Percentiles rank a stretch among this genome's conserved stretches.
Evolutionary conservation across 208 protist species (phyloP).

Genomic region (Endotrypanum monterogeii): DNA sequence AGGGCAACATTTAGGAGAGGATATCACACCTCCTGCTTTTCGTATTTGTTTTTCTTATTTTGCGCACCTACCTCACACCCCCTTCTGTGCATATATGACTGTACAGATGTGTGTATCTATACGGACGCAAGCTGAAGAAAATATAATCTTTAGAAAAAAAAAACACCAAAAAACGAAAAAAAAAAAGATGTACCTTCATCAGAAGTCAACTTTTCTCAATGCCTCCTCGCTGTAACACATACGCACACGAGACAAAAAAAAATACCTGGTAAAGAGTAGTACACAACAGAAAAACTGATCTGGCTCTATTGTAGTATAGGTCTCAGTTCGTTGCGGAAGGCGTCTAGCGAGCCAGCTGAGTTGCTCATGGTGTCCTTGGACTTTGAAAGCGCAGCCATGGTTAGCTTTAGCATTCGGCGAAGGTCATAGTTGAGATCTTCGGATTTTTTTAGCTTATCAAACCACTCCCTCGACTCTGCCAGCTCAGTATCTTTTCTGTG

Average conservation of each 20-base stretch:
- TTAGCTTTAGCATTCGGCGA: constrained; percentile 32
- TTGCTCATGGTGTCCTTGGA: constrained; percentile 35
- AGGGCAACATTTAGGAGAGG: no score
- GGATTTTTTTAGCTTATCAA: constrained; percentile 16
- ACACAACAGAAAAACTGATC: background rate
- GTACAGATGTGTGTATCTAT: no score
- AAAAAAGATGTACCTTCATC: no score
- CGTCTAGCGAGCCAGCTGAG: constrained; percentile 30
- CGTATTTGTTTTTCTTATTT: background rate
- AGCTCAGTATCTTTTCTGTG: constrained; percentile 29
- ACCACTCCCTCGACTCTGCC: constrained; percentile 14
- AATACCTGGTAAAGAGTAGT: background rate
- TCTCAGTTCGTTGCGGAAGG: constrained; percentile 40
- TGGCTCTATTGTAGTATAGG: constrained; percentile 29
- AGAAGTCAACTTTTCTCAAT: background rate
- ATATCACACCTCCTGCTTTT: no score
- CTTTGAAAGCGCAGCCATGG: constrained; percentile 33
- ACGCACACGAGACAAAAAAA: background rate
- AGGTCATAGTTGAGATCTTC: constrained; percentile 33
- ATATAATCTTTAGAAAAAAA: no score
- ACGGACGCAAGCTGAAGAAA: no score
- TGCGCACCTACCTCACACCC: background rate
- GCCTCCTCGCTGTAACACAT: no score
- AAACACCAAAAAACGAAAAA: no score
- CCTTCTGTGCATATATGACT: no score